Conservation (phyloP, 2,329 filamentous ascomycete species). For the Fusarium coicis region DNA sequence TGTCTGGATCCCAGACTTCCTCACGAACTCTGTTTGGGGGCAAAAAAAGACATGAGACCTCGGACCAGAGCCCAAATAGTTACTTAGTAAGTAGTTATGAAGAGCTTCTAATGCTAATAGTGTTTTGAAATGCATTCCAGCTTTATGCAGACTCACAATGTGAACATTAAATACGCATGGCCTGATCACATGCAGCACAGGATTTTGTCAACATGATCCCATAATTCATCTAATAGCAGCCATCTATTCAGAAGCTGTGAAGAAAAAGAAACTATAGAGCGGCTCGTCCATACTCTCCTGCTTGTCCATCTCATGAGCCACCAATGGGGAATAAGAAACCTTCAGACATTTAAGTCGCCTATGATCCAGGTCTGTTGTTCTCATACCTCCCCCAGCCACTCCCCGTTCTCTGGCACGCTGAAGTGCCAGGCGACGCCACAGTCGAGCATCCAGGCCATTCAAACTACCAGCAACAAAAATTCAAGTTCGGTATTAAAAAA, state of each 20-base stretch:
- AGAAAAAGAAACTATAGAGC: constrained; percentile 42
- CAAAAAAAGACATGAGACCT: neutral
- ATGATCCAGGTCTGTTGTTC: neutral
- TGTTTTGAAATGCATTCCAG: neutral
- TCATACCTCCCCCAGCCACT: neutral
- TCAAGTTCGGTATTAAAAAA: constrained; percentile 51
- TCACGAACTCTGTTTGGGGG: neutral
- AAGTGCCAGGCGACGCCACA: constrained; percentile 33
- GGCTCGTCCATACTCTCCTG: constrained; percentile 40
- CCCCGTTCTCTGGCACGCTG: constrained; percentile 33
- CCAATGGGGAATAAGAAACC: neutral
- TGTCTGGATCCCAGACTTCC: neutral
- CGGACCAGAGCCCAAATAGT: neutral
- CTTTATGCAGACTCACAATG: neutral
- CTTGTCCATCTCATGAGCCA: constrained; percentile 33
- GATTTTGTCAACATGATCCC: neutral
- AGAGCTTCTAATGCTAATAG: neutral
- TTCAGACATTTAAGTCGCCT: neutral
- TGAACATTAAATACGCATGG: neutral
- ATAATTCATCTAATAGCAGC: constrained; percentile 37
- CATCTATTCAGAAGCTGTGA: constrained; percentile 45
- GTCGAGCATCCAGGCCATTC: constrained; percentile 25
- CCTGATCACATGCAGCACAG: neutral
- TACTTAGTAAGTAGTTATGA: neutral
- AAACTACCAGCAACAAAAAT: constrained; percentile 43